These are phyloP conservation scores for Fusarium kyushuense DNA, from an alignment of 2,329 filamentous ascomycete species.

Conservation along the genomic window DNA sequence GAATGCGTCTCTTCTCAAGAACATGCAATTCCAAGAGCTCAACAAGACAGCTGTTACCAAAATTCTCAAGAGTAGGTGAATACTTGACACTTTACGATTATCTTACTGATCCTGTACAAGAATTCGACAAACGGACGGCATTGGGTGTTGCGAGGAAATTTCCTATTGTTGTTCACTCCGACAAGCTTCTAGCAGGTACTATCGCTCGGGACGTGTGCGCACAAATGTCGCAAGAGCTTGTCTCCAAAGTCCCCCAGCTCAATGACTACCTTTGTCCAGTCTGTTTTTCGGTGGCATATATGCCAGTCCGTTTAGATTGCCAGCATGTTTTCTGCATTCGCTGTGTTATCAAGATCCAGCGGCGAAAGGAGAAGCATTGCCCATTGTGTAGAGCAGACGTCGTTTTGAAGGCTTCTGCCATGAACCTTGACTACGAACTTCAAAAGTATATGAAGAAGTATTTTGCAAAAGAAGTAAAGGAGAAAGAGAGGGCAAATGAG, in stretches of 20 bases:
- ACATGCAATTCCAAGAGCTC: conserved; percentile 85
- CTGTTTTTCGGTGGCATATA: conserved; percentile 82
- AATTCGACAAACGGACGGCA: conserved; percentile 88
- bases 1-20: conserved; percentile 81
- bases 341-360: conserved; percentile 84
- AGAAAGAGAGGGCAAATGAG: conserved; percentile 79
- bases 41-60: conserved; percentile 83
- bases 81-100: neutral
- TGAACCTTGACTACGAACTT: conserved; percentile 76
- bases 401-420: conserved; percentile 76
- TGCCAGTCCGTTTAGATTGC: conserved; percentile 82
- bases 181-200: conserved; percentile 71
- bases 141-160: conserved; percentile 75
- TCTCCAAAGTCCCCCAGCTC: conserved; percentile 81
- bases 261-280: conserved; percentile 87
- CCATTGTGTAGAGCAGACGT: conserved; percentile 81
- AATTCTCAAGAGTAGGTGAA: conserved; percentile 80
- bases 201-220: conserved; percentile 82
- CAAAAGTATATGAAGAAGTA: conserved; percentile 78
- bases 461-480: conserved; percentile 77
- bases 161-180: conserved; percentile 68
- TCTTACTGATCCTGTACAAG: conserved; percentile 59
- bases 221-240: conserved; percentile 77
- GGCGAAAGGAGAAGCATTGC: conserved; percentile 74
- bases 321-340: conserved; percentile 85